Evolutionary conservation across 2,329 filamentous ascomycete species (phyloP).

Genomic region (Aureobasidium pullulans): DNA sequence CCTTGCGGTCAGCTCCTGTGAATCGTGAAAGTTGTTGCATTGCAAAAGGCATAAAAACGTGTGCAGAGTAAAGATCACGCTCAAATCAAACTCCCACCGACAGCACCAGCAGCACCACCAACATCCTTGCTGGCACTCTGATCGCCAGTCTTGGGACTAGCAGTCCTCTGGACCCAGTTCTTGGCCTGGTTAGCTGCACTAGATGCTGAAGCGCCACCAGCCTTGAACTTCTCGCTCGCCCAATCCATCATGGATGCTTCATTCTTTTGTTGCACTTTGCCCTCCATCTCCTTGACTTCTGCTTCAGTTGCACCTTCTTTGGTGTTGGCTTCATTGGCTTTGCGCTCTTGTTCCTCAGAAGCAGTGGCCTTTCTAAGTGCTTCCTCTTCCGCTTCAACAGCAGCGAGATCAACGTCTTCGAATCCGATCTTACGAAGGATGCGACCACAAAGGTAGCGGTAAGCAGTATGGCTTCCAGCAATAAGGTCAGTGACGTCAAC

Average conservation of each 20-base stretch:
- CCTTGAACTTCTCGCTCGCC: conserved; percentile 35
- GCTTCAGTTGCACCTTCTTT: conserved; percentile 20
- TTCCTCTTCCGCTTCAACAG: conserved; percentile 40
- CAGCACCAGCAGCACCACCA: neutral
- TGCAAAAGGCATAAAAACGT: no score
- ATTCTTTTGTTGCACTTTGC: conserved; percentile 38
- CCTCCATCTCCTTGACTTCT: conserved; percentile 30
- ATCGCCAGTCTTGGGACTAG: neutral
- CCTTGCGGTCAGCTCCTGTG: no score
- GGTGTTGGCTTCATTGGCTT: conserved; percentile 21
- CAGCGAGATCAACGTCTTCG: conserved; percentile 42
- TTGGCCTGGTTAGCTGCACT: conserved; percentile 15
- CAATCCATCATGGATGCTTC: conserved; percentile 37
- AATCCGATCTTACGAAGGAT: conserved; percentile 48
- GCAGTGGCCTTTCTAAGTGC: conserved; percentile 31
- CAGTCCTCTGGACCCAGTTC: conserved; percentile 1
- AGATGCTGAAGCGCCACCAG: conserved; percentile 22
- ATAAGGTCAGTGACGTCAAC: conserved; percentile 46
- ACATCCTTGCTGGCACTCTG: neutral
- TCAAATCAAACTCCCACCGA: neutral
- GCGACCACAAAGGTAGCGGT: conserved; percentile 43
- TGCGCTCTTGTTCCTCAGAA: conserved; percentile 29
- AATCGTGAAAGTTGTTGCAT: no score
- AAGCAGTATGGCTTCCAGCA: conserved; percentile 41
- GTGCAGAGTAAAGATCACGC: no score